Evolutionary conservation across 2,329 filamentous ascomycete genomes (phyloP).

Genomic region (Chrysoporthe austroafricana): DNA sequence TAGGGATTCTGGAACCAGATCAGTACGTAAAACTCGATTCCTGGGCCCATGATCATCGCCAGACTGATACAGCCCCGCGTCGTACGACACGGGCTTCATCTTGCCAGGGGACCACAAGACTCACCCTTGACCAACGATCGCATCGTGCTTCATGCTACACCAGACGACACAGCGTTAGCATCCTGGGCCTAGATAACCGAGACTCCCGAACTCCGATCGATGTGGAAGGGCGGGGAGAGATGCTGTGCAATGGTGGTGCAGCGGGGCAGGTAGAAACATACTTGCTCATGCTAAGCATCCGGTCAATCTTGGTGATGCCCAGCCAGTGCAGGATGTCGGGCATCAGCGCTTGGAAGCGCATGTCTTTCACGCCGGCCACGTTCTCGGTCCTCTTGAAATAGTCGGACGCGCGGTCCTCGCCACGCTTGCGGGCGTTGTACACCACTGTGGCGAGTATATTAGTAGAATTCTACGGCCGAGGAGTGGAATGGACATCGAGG

Average conservation of each 20-base stretch:
- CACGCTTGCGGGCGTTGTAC: slow-evolving; percentile 81
- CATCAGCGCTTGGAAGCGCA: slow-evolving; percentile 98
- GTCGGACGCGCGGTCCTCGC: slow-evolving; percentile 79
- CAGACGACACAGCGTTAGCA: slow-evolving; percentile 11
- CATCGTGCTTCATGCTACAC: slow-evolving; percentile 84
- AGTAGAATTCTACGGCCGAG: background rate
- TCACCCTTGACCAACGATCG: slow-evolving; percentile 80
- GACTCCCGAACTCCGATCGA: slow-evolving; percentile 17
- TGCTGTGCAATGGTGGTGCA: background rate
- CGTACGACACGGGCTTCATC: slow-evolving; percentile 7
- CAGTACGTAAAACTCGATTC: slow-evolving; percentile 23
- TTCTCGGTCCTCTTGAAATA: slow-evolving; percentile 99
- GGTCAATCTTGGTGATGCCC: slow-evolving; percentile 96
- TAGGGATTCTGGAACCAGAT: slow-evolving; percentile 67
- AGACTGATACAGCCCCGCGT: background rate
- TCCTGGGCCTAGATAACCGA: background rate
- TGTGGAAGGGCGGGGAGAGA: slow-evolving; percentile 3
- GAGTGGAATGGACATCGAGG: background rate
- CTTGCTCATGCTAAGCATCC: slow-evolving; percentile 99
- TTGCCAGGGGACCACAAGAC: slow-evolving; percentile 31
- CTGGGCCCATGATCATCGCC: slow-evolving; percentile 30
- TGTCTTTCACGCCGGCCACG: slow-evolving; percentile 93
- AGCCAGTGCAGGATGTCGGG: slow-evolving; percentile 98
- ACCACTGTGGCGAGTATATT: slow-evolving; percentile 49
- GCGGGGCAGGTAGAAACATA: slow-evolving; percentile 46